Evolutionary conservation across 1,284 basidiomycete species (phyloP), one percentile per base, ranked within the genome.

Genomic region (Schizopora paradoxa): DNA sequence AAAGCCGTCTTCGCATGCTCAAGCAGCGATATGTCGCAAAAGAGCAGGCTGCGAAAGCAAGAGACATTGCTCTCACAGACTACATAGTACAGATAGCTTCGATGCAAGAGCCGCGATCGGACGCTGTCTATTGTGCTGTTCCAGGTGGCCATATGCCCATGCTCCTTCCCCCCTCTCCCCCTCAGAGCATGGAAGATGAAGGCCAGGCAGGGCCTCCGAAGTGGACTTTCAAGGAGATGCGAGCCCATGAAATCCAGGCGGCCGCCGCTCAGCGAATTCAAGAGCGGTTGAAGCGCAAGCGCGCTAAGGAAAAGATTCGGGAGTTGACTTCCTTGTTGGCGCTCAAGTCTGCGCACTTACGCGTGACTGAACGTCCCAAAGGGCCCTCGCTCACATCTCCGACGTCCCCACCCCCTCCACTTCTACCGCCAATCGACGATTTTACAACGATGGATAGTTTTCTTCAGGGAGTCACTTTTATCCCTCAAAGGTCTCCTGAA

Each of bases 251-350:
- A 38, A 29, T 50, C 23, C 43, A 50, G 31, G 37, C 27, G 19
- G 32, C 39, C 13, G 32, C 42, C n/a, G 32, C 48, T 7, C 11
- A 43, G 43, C 43, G 48, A 13, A 25, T 44, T 7, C 16, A 31
- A n/a, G 44, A 41, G 25, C 37, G 48, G 14, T 28, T 32, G 21
- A 18, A 27, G 16, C 27, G 48, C 19, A 49, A 49, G 26, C 36
- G 29, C 18, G 37, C 36, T n/a, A 49, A 49, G 31, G 48, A 49
- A 27, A 47, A 43, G 13, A 25, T 26, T 5, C 32, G 41, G 19
- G 48, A 49, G 35, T 35, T 49, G 6, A 36, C 45, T 8, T 36
- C 43, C 23, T 26, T 49, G n/a, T 31, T 49, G 4, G 28, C 29
- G 31, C 43, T 49, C 22, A 49, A 49, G 36, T n/a, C 23, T 6